Evolutionary conservation across 2,329 filamentous ascomycete genomes (phyloP).

Genomic region (Monilinia fructigena): DNA sequence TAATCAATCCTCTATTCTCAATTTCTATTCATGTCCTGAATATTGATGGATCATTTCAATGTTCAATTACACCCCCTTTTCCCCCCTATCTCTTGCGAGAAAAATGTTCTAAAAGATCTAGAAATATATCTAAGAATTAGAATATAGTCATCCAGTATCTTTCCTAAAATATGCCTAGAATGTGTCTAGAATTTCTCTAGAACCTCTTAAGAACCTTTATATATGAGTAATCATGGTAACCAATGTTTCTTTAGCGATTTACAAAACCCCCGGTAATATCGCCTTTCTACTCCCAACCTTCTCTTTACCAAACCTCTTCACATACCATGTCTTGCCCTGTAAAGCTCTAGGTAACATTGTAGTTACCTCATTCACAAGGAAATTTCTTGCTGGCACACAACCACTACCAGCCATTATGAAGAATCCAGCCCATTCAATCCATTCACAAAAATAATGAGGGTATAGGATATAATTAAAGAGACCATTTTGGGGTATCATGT

Average conservation of each 20-base stretch:
- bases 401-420: slow-evolving; percentile 69
- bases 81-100: neutral
- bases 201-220: neutral
- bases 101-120: neutral
- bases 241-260: slow-evolving; percentile 18
- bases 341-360: slow-evolving; percentile 87
- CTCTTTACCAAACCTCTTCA: slow-evolving; percentile 81
- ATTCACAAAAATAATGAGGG: slow-evolving; percentile 95
- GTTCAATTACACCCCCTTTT: neutral
- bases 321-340: slow-evolving; percentile 81
- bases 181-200: neutral
- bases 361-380: slow-evolving; percentile 82
- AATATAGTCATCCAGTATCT: neutral
- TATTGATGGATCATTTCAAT: neutral
- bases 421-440: slow-evolving; percentile 93
- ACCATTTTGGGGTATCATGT: slow-evolving; percentile 80
- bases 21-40: neutral
- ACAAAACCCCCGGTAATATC: slow-evolving; percentile 55
- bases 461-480: slow-evolving; percentile 81
- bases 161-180: neutral
- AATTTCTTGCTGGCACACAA: slow-evolving; percentile 74
- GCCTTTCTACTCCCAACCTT: slow-evolving; percentile 74
- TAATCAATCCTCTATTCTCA: neutral
- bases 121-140: neutral
- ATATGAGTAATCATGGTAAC: neutral